Base-by-base conservation (phyloP, 768 basidiomycete genomes). In the Boletellus emodensis region DNA sequence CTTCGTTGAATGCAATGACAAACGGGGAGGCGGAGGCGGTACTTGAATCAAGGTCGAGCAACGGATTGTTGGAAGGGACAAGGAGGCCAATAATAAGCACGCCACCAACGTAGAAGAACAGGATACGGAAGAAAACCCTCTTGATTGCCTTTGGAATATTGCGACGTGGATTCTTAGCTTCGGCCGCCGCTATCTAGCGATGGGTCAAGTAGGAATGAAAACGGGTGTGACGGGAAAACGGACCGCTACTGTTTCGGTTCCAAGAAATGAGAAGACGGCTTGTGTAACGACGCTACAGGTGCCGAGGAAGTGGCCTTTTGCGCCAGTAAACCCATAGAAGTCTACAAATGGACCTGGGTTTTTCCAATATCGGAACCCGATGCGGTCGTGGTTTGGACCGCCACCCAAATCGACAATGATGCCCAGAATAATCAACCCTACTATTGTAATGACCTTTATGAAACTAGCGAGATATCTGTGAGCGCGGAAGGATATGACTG, bases 221-320 rank as follows among this genome's bases (percentile, higher is more conserved):
- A 14, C 40, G 10, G 15, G 12, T 22, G 6, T 8, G 4, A 46
- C 0, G 6, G 38, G 20, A 33, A 48, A 4, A 63, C 65, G 55
- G 49, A 74, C 72, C 40, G 74, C 75, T 18, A 75, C 75, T 35
- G 69, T 66, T 59, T 84, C 83, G 1, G 82, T 80, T 12, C 83
- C 83, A 26, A 78, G 72, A 63, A 73, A 83, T 12, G 79, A 75
- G 68, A 83, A 84, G 4, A 77, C 79, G 13, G 83, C 84, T 57
- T 82, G 79, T 9, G 72, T 75, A 47, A 80, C 72, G 41, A 80
- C 81, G 2, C 78, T 72, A 70, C 75, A 81, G 48, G 70, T 71
- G 5, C 72, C 72, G 12, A 75, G 60, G 71, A 84, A 84, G 24
- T 71, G 73, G 18, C 81, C 81, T 36, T 70, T 72, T 1, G 69